Conservation (phyloP, 23 red algal species). For the Gracilariopsis chorda region DNA sequence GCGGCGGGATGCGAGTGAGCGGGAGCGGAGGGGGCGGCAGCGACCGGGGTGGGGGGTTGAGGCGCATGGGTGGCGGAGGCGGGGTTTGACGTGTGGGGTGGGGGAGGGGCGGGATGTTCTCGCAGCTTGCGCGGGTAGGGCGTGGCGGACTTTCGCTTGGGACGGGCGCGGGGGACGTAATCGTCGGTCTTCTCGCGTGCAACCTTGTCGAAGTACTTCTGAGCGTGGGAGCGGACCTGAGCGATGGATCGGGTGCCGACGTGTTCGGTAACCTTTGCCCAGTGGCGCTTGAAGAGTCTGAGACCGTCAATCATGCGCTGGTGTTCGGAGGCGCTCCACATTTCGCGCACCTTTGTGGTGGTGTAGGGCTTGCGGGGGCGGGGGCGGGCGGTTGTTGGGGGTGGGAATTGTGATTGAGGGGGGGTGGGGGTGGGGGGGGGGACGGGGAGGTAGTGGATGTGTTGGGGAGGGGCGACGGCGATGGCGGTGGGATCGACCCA, state of each 20-base stretch:
- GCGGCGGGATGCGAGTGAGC: background rate
- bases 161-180: conserved; percentile 72
- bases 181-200: conserved; percentile 79
- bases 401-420: background rate
- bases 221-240: conserved; percentile 88
- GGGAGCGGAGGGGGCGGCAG: background rate
- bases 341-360: conserved; percentile 82
- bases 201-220: conserved; percentile 90
- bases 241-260: conserved; percentile 77
- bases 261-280: conserved; percentile 74
- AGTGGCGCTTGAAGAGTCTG: conserved; percentile 74
- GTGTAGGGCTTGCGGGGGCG: conserved; percentile 90
- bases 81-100: background rate
- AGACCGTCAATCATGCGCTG: conserved; percentile 85
- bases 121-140: conserved; percentile 64
- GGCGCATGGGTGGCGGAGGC: background rate
- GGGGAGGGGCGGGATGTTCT: background rate
- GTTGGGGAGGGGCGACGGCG: background rate
- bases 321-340: conserved; percentile 81
- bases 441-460: conserved; percentile 16
- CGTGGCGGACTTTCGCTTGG: conserved; percentile 69
- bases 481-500: conserved; percentile 5
- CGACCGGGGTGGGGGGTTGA: background rate
- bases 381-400: too few relatives aligned
- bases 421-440: background rate